Conservation (phyloP, 352 stramenopile genomes). For the Phytopythium oedochilum region DNA sequence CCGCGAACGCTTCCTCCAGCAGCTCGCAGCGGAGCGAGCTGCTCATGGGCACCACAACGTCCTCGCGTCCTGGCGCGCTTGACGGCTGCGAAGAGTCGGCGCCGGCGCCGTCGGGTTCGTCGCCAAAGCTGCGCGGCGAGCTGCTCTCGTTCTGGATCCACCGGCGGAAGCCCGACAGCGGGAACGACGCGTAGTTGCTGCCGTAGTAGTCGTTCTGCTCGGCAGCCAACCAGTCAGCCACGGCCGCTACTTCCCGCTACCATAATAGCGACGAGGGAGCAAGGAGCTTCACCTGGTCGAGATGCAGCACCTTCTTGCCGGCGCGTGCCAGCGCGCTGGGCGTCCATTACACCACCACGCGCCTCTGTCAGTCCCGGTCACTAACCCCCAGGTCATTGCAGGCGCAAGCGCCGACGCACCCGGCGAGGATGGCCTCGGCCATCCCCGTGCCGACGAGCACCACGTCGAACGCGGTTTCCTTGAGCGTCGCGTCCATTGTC, state of each 20-base stretch:
- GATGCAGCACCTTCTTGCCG: constrained; percentile 73
- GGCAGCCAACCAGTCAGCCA: background rate
- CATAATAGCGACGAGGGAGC: background rate
- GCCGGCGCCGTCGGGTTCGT: too few species aligned
- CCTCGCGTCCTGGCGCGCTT: background rate
- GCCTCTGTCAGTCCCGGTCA: too few species aligned
- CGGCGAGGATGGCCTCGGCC: constrained; percentile 70
- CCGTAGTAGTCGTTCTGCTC: constrained; percentile 79
- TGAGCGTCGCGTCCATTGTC: constrained; percentile 35
- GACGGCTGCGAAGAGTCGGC: too few species aligned
- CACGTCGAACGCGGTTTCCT: constrained; percentile 65
- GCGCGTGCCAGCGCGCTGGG: constrained; percentile 52
- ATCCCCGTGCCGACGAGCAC: constrained; percentile 80
- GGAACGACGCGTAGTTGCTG: constrained; percentile 74
- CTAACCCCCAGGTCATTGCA: too few species aligned
- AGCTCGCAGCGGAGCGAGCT: constrained; percentile 44
- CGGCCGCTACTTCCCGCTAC: too few species aligned
- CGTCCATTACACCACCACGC: too few species aligned
- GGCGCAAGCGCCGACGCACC: too few species aligned
- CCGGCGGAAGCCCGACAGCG: constrained; percentile 44
- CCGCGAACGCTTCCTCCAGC: constrained; percentile 32
- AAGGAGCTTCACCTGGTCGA: constrained; percentile 62
- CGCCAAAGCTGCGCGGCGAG: constrained; percentile 21
- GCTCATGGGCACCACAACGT: constrained; percentile 27
- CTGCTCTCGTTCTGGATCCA: constrained; percentile 54